Conservation (phyloP, 768 basidiomycete genomes). For the Lepiota brunneoincarnata region DNA sequence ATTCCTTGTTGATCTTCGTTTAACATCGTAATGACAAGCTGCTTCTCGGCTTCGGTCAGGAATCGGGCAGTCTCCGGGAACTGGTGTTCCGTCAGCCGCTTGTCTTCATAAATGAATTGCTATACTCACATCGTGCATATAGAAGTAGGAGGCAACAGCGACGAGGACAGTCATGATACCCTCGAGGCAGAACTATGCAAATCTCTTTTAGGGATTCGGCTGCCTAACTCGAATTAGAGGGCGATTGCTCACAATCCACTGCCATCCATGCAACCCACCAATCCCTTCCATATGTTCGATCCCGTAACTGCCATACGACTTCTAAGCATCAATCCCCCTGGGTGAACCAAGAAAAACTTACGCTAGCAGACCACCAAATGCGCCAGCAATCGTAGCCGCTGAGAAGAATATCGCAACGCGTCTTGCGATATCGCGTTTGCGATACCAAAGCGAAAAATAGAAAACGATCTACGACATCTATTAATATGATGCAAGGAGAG, state of each 20-base stretch:
- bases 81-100: conserved; percentile 19
- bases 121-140: conserved; percentile 48
- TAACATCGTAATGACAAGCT: conserved; percentile 35
- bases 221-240: neutral
- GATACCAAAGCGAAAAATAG: conserved; percentile 60
- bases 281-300: conserved; percentile 44
- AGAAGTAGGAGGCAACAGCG: conserved; percentile 43
- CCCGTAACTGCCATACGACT: conserved; percentile 29
- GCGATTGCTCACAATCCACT: conserved; percentile 41
- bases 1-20: conserved; percentile 43
- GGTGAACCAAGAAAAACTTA: conserved; percentile 13
- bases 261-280: conserved; percentile 40
- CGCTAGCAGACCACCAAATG: conserved; percentile 40
- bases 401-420: conserved; percentile 65
- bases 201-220: neutral
- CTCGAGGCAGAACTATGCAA: conserved; percentile 42
- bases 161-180: conserved; percentile 41
- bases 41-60: conserved; percentile 43
- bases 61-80: conserved; percentile 60
- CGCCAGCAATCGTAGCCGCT: conserved; percentile 56
- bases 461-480: conserved; percentile 33
- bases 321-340: conserved; percentile 19
- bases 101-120: too few relatives aligned
- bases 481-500: neutral
- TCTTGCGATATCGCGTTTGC: conserved; percentile 51